These are phyloP conservation scores for Medicago truncatula DNA, from an alignment of 306 rosid species.

Conservation along the genomic window DNA sequence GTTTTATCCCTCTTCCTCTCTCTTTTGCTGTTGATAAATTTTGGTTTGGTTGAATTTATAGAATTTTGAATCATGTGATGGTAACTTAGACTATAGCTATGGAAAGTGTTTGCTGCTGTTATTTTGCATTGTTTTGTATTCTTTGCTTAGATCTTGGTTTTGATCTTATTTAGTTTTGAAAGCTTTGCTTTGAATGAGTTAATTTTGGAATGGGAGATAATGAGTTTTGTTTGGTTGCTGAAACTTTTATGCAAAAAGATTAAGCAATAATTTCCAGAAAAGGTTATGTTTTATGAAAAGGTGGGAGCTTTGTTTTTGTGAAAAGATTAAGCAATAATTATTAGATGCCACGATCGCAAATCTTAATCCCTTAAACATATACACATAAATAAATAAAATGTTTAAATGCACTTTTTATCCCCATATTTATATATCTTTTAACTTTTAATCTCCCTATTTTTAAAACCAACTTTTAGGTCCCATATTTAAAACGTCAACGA, in stretches of 20 bases:
- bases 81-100: background rate
- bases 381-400: too few relatives aligned
- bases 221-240: background rate
- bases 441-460: too few relatives aligned
- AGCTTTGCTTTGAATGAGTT: background rate
- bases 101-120: background rate
- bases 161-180: background rate
- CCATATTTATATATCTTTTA: too few relatives aligned
- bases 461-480: too few relatives aligned
- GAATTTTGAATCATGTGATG: background rate
- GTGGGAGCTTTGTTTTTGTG: too few relatives aligned
- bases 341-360: too few relatives aligned
- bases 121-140: constrained; percentile 5
- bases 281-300: too few relatives aligned
- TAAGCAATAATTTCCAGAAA: background rate
- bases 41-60: background rate
- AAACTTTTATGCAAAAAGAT: background rate
- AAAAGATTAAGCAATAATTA: too few relatives aligned
- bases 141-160: background rate
- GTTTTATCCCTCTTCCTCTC: background rate
- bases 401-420: too few relatives aligned
- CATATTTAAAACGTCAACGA: too few relatives aligned
- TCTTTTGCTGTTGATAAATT: background rate
- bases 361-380: too few relatives aligned
- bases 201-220: background rate